A percentile compares a stretch with the other conserved stretches of the same genome.
Evolutionary conservation across 331 rosid species (phyloP).

Genomic region (Acacia concinna): DNA sequence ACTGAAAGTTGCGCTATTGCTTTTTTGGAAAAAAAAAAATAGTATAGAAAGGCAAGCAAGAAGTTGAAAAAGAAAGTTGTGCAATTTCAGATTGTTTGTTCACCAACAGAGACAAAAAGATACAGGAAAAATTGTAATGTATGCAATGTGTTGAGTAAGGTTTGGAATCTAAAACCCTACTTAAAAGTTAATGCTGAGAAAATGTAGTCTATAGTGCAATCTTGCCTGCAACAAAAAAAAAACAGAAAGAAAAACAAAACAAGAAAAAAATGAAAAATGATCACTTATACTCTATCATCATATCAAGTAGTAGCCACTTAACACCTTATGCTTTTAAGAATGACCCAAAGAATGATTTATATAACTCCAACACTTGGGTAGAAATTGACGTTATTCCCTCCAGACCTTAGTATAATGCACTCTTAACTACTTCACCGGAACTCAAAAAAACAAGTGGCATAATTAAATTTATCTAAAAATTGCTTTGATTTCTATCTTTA

Average conservation of each 20-base stretch:
- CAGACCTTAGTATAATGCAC: not conserved
- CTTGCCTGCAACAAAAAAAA: not conserved
- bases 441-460: not conserved
- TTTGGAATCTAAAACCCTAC: not conserved
- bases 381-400: not conserved
- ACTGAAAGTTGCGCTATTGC: not conserved
- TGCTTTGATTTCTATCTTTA: not conserved
- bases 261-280: not conserved
- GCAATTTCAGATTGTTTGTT: not conserved
- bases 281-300: not conserved
- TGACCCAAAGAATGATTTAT: not conserved
- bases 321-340: not conserved
- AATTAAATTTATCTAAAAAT: not conserved
- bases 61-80: not conserved
- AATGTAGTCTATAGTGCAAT: not conserved
- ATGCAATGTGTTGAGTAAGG: not conserved
- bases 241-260: not conserved
- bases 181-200: not conserved
- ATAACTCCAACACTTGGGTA: not conserved
- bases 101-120: not conserved
- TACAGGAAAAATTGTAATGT: not conserved
- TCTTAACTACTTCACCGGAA: not conserved
- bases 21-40: too few species aligned
- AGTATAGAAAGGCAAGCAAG: not conserved
- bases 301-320: not conserved